phyloP scores from a whole-genome alignment of 192 early-diverging fungal species.

The Coemansia umbellata region DNA sequence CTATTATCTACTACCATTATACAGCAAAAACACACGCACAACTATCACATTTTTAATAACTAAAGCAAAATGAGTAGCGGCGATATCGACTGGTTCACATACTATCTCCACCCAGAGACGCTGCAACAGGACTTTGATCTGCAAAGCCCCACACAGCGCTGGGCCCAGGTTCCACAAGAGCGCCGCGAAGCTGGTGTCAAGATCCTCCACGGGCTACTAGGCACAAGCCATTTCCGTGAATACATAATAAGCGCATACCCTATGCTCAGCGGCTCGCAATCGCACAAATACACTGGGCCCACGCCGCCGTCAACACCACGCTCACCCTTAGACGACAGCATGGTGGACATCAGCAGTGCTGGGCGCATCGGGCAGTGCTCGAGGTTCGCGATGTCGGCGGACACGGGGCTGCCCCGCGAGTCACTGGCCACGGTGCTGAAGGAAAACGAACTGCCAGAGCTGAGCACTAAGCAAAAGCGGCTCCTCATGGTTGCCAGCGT shows the following conservation, averaged over 20 bases:
- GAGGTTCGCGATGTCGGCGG: conserved; percentile 9
- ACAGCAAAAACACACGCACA: no score
- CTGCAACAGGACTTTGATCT: conserved; percentile 23
- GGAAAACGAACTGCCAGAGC: conserved; percentile 5
- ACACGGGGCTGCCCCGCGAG: conserved; percentile 13
- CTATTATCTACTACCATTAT: no score
- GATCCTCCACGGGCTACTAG: conserved; percentile 26
- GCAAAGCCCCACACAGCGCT: not conserved
- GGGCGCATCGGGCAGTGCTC: conserved; percentile 29
- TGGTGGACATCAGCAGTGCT: not conserved
- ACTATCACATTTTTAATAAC: not conserved
- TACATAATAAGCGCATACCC: conserved; percentile 41
- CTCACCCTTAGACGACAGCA: conserved; percentile 5
- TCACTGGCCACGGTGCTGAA: conserved; percentile 6
- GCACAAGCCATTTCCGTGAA: conserved; percentile 33
- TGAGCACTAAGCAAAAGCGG: conserved; percentile 21
- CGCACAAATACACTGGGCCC: conserved; percentile 7
- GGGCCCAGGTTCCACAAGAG: not conserved
- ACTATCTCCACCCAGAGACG: conserved; percentile 35
- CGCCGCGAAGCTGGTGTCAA: conserved; percentile 13
- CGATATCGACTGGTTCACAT: conserved; percentile 37
- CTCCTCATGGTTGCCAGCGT: conserved; percentile 12
- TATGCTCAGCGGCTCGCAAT: conserved; percentile 7
- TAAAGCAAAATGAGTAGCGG: not conserved
- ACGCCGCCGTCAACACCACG: conserved; percentile 29